Evolutionary conservation across 257 asterid species (phyloP).

Genomic region (Jasminum sambac): DNA sequence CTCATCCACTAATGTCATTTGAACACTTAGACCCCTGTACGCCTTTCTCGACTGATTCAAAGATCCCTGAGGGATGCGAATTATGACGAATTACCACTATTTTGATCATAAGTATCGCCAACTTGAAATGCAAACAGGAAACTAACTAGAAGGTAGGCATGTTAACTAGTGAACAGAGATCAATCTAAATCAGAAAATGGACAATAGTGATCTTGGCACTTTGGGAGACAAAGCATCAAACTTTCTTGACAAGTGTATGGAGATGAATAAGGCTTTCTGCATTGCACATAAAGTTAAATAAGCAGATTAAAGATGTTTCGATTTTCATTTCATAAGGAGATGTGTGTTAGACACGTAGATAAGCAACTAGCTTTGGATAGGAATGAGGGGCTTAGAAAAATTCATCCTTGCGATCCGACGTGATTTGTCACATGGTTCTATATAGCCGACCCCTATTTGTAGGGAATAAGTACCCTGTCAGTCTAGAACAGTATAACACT

Average conservation of each 20-base stretch:
- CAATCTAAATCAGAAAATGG: background rate
- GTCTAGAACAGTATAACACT: background rate
- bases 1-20: slow-evolving; percentile 62
- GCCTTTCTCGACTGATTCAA: slow-evolving; percentile 35
- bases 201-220: background rate
- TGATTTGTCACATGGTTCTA: too few relatives aligned
- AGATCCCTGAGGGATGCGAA: slow-evolving; percentile 39
- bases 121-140: slow-evolving; percentile 9
- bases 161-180: background rate
- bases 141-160: slow-evolving; percentile 6
- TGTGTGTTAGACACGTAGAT: too few relatives aligned
- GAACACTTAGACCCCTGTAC: slow-evolving; percentile 35
- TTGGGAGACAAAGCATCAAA: slow-evolving; percentile 1
- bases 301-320: background rate
- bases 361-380: too few relatives aligned
- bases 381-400: too few relatives aligned
- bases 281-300: background rate
- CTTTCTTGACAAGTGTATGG: background rate
- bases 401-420: too few relatives aligned
- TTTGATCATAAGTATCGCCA: background rate
- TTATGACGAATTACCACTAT: slow-evolving; percentile 5
- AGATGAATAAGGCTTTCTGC: background rate
- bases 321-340: background rate
- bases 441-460: too few relatives aligned
- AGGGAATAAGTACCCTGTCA: background rate